Conservation (phyloP, 345 rosid species). For the Eucalyptus camaldulensis region DNA sequence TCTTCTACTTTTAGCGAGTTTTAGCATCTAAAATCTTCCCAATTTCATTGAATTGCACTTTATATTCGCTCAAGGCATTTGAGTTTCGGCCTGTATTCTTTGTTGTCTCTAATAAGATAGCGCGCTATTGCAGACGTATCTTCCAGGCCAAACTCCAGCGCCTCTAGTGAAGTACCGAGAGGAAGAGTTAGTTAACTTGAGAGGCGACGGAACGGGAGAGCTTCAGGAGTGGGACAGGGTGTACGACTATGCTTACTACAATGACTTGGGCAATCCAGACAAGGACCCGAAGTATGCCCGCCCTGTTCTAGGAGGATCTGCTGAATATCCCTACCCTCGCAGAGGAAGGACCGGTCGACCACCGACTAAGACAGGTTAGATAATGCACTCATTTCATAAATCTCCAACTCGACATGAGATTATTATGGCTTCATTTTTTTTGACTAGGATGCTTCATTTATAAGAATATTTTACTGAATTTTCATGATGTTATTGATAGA, state of each 20-base stretch:
- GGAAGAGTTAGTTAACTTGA: slow-evolving; percentile 10
- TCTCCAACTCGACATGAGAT: neutral
- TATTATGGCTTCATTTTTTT: too few species aligned
- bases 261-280: slow-evolving; percentile 31
- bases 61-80: too few species aligned
- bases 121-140: slow-evolving; percentile 1
- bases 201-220: slow-evolving; percentile 27
- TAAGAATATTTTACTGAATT: neutral
- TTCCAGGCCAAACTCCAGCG: slow-evolving; percentile 22
- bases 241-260: slow-evolving; percentile 30
- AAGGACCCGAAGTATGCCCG: slow-evolving; percentile 11
- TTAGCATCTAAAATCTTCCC: neutral
- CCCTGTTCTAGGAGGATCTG: slow-evolving; percentile 14
- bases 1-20: neutral
- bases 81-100: neutral
- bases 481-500: neutral
- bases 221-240: slow-evolving; percentile 30
- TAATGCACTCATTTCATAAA: neutral
- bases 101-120: neutral
- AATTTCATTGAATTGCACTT: too few species aligned
- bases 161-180: slow-evolving; percentile 22
- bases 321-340: slow-evolving; percentile 3
- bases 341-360: slow-evolving; percentile 21
- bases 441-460: slow-evolving; percentile 2
- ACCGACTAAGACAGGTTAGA: slow-evolving; percentile 10